These are phyloP conservation scores for Prunus mongolica DNA, from an alignment of 306 rosid genomes.

Conservation along the genomic window DNA sequence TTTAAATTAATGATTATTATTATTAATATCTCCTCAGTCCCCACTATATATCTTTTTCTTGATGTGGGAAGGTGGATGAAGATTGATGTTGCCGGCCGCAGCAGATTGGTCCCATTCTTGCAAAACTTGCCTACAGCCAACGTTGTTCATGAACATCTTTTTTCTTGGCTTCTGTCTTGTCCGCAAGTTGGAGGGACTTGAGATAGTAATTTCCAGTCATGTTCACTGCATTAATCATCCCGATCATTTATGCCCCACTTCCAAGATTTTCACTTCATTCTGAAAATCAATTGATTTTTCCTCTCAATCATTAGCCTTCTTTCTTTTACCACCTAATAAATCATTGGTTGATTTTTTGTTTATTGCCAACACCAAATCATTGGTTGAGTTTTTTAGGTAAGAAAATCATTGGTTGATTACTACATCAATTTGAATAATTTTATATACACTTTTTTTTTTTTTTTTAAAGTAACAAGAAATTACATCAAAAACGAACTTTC, in stretches of 20 bases:
- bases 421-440: too few relatives aligned
- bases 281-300: neutral
- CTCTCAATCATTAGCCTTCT: constrained; percentile 6
- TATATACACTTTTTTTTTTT: too few relatives aligned
- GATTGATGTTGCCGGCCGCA: constrained; percentile 1
- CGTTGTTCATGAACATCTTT: neutral
- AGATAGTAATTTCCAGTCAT: neutral
- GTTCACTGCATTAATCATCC: neutral
- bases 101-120: constrained; percentile 16
- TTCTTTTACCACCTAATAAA: neutral
- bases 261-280: neutral
- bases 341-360: neutral
- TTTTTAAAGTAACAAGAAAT: too few relatives aligned
- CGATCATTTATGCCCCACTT: constrained; percentile 1
- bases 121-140: neutral
- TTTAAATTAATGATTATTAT: too few relatives aligned
- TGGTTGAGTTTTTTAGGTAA: too few relatives aligned
- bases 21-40: constrained; percentile 3
- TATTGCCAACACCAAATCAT: neutral
- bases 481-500: too few relatives aligned
- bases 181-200: constrained; percentile 4
- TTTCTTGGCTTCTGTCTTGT: constrained; percentile 3
- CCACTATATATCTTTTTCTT: constrained; percentile 12
- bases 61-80: constrained; percentile 23
- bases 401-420: too few relatives aligned